Evolutionary conservation across 306 rosid species (phyloP), one percentile per base, ranked within the genome.

Genomic region (Vigna angularis): DNA sequence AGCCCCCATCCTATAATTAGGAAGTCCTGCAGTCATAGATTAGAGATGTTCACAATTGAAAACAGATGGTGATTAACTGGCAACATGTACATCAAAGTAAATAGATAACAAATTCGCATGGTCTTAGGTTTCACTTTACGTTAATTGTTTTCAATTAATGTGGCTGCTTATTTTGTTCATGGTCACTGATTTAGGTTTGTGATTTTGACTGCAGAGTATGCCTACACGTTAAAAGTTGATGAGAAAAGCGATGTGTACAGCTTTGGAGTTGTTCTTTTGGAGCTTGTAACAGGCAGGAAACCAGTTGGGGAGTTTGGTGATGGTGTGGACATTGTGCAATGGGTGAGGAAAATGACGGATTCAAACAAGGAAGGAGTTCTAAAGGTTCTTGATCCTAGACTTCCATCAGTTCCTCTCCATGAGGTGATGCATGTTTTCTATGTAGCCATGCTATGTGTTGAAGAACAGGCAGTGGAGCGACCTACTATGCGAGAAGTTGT

Each of bases 401-500:
- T 86, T 73, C 88, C 97, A 15, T 89, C 85, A 6, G 78, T 83
- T 52, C 86, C 89, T 7, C 66, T 83, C 34, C 84, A 55, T 68
- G 91, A 78, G 88, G 45, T 91, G 24, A 82, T 93, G 81, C 93
- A 89, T 36, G 74, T 93, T 52, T 93, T 93, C 90, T 88, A 88
- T 81, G 88, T 91, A 51, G 97, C 98, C 16, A 93, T 91, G 92
- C 79, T 93, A 75, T 91, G 98, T 50, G 98, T 93, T 0, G 92
- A 91, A 36, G 97, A 93, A 51, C 90, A 91, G 9, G 93, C 97
- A 9, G 87, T 85, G 1, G 87, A 87, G 13, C 66, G 98, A 70
- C 98, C 98, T 22, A 91, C 97, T 3, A 93, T 93, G 97, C 87
- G 98, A 24, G 97, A 93, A 68, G 98, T 93, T 13, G 95, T 93